Base-by-base conservation (phyloP, 2,329 filamentous ascomycete genomes). In the Davidsoniella eucalypti region DNA sequence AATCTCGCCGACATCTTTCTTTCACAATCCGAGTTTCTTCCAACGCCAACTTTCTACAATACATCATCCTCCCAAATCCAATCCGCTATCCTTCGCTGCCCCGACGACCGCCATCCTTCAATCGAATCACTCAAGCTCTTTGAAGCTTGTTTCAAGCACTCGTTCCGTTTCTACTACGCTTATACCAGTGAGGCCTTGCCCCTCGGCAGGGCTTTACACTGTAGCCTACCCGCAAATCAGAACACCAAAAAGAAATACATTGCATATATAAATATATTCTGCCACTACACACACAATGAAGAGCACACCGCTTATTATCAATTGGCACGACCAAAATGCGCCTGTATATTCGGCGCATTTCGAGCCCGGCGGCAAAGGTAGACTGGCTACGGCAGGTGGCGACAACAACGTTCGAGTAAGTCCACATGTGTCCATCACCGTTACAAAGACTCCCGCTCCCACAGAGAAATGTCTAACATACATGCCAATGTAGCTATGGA, bases 321-420 rank as follows among this genome's bases (percentile, higher is more conserved):
- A 93, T 72, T 98, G 92, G 92, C 93, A 98, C 68, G 86, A 95
- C 66, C 86, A 94, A 63, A 94, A 93, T 68, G 80, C 86, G 59
- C 92, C 92, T 53, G 88, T 98, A 64, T 98, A 96, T 69, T 95
- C 90, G 41, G 87, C 87, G 58, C 90, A 96, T 65, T 98, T 96
- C 64, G 90, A 98, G 64, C 86, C 86, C 44, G 76, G 86, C 61
- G 87, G 87, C 56, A 95, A 92, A 65, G 87, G 87, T 49, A 80
- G 92, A 60, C 70, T 98, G 55, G 92, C 92, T 52, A 98, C 92
- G 8, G 90, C 83, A 55, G 92, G 90, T 60, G 92, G 92, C 63
- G 92, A 98, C 67, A 94, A 94, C 65, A 90, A 95, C 68, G 87
- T 98, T 60, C 78, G 92, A 67, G 84, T 90, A 78, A 55, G 80